Evolutionary conservation across 345 rosid genomes (phyloP).

Genomic region (Anacardium occidentale): DNA sequence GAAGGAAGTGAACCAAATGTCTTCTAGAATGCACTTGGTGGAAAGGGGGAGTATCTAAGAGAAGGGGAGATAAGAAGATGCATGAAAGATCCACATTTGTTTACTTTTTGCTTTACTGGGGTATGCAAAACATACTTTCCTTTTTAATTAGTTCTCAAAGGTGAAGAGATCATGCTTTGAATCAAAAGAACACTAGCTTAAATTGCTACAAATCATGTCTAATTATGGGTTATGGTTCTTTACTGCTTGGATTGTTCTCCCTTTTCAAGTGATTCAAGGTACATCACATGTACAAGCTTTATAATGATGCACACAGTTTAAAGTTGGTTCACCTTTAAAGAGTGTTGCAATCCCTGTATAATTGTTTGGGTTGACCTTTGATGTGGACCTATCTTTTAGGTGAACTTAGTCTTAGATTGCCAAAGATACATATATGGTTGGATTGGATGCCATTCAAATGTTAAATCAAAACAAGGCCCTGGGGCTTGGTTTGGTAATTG

Average conservation of each 20-base stretch:
- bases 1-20: slow-evolving; percentile 80
- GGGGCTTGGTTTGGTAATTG: slow-evolving; percentile 57
- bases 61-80: slow-evolving; percentile 48
- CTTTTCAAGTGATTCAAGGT: slow-evolving; percentile 77
- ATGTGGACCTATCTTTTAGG: slow-evolving; percentile 39
- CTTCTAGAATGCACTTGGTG: slow-evolving; percentile 83
- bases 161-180: slow-evolving; percentile 41
- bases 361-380: background rate
- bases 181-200: slow-evolving; percentile 43
- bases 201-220: slow-evolving; percentile 40
- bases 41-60: slow-evolving; percentile 68
- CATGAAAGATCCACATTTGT: slow-evolving; percentile 67
- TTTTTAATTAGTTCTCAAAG: slow-evolving; percentile 27
- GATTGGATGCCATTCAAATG: slow-evolving; percentile 58
- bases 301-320: slow-evolving; percentile 12
- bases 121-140: slow-evolving; percentile 44
- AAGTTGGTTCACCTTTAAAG: slow-evolving; percentile 5
- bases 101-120: slow-evolving; percentile 40
- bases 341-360: background rate
- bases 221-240: slow-evolving; percentile 40
- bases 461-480: slow-evolving; percentile 53
- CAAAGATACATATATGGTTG: slow-evolving; percentile 61
- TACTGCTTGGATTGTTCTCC: slow-evolving; percentile 42
- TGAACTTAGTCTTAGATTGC: slow-evolving; percentile 60
- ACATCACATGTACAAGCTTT: slow-evolving; percentile 20